A percentile compares a stretch with the other conserved stretches of the same genome.
Conservation (phyloP, 768 basidiomycete genomes). For the Pleurotus pulmonarius region DNA sequence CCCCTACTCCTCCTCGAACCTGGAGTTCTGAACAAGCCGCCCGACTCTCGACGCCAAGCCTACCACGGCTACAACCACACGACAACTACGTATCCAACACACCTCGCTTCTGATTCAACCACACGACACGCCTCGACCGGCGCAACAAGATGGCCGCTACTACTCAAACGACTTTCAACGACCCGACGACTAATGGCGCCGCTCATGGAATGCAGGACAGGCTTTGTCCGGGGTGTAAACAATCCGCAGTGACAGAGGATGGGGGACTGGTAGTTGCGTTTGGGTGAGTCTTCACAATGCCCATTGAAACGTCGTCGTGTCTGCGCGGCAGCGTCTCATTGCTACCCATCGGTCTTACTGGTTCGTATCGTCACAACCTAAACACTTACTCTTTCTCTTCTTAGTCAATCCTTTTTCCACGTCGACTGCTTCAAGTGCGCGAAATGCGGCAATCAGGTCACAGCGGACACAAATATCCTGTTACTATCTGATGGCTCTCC, state of each 20-base stretch:
- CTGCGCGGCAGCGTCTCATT: too few relatives aligned
- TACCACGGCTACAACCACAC: neutral
- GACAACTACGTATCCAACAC: neutral
- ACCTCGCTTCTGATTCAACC: too few relatives aligned
- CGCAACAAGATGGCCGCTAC: constrained; percentile 1
- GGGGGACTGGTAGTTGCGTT: constrained; percentile 93
- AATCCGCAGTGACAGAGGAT: constrained; percentile 73
- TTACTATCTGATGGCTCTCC: constrained; percentile 97
- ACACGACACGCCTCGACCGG: too few relatives aligned
- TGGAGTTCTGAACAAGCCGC: neutral
- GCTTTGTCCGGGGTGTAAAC: constrained; percentile 79
- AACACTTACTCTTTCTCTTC: neutral
- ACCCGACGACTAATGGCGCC: neutral
- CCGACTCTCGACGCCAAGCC: neutral
- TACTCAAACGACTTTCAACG: neutral
- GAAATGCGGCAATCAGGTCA: constrained; percentile 90
- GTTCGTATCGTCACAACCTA: too few relatives aligned
- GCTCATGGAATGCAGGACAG: constrained; percentile 43
- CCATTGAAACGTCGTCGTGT: too few relatives aligned
- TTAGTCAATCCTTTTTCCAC: constrained; percentile 90
- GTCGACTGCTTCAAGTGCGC: constrained; percentile 96
- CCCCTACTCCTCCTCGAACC: neutral
- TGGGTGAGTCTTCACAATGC: constrained; percentile 55
- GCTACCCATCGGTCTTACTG: too few relatives aligned
- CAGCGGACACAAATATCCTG: constrained; percentile 95